Percentiles rank a stretch among this genome's conserved stretches.
phyloP scores from a whole-genome alignment of 495 filamentous ascomycete genomes.

The Hypoxylon cercidicola region DNA sequence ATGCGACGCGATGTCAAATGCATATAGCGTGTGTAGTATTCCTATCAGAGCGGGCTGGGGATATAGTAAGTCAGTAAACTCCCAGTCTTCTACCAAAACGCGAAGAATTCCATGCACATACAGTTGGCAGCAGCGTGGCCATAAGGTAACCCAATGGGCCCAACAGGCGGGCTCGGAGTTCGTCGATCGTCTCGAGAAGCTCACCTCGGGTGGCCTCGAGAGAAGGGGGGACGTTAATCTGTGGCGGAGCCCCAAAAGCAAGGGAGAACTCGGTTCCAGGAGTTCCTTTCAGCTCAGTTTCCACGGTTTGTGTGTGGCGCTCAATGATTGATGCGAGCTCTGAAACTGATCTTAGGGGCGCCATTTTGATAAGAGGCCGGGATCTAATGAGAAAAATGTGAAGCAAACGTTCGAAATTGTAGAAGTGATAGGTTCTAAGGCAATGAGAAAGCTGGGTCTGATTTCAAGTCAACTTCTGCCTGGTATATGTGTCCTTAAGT shows the following conservation, averaged over 20 bases:
- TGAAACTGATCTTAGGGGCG: slow-evolving; percentile 37
- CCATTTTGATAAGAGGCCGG: slow-evolving; percentile 24
- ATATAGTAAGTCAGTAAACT: slow-evolving; percentile 6
- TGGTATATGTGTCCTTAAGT: slow-evolving; percentile 19
- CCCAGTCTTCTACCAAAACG: background rate
- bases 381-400: background rate
- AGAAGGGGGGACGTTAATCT: slow-evolving; percentile 11
- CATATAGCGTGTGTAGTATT: slow-evolving; percentile 30
- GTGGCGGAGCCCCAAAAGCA: slow-evolving; percentile 24
- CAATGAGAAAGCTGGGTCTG: background rate
- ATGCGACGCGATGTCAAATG: slow-evolving; percentile 35
- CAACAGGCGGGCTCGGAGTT: slow-evolving; percentile 31
- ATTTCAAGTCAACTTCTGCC: background rate
- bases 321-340: slow-evolving; percentile 42
- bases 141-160: slow-evolving; percentile 36
- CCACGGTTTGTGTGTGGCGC: slow-evolving; percentile 21
- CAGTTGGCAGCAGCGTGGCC: slow-evolving; percentile 14
- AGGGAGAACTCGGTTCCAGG: slow-evolving; percentile 37
- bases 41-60: slow-evolving; percentile 23
- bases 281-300: slow-evolving; percentile 32
- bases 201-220: slow-evolving; percentile 29
- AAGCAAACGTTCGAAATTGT: background rate
- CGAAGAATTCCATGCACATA: slow-evolving; percentile 26
- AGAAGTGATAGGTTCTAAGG: background rate
- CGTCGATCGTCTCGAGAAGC: slow-evolving; percentile 39